phyloP scores from a whole-genome alignment of 225 moss, liverwort and hornwort species.

The Thuidium tamariscinum region DNA sequence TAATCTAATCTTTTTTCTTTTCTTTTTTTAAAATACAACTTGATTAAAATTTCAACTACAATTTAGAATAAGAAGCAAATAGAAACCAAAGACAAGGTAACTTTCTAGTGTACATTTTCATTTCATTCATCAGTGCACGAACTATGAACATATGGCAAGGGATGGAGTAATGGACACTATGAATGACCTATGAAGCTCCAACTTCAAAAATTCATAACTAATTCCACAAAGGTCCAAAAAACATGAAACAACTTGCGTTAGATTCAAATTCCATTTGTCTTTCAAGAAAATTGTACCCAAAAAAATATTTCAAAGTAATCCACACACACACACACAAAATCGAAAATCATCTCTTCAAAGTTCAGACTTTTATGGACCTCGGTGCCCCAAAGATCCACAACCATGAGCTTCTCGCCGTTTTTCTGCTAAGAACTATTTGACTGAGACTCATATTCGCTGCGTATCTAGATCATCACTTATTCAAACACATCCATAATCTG shows the following conservation, averaged over 20 bases:
- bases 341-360: not conserved
- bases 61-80: too few relatives aligned
- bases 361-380: too few relatives aligned
- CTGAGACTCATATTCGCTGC: too few relatives aligned
- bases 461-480: not conserved
- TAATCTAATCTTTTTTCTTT: too few relatives aligned
- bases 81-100: not conserved
- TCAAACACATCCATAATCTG: not conserved
- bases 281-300: fast-evolving
- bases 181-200: fast-evolving
- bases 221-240: not conserved
- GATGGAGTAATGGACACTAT: fast-evolving
- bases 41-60: fast-evolving
- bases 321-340: too few relatives aligned
- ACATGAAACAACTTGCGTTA: not conserved
- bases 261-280: too few relatives aligned
- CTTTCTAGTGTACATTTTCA: too few relatives aligned
- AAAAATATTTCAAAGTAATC: not conserved
- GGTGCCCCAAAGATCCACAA: not conserved
- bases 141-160: not conserved
- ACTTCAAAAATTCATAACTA: not conserved
- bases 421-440: not conserved
- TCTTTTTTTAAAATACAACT: too few relatives aligned
- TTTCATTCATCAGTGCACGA: too few relatives aligned
- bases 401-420: not conserved